phyloP scores from a whole-genome alignment of 148 eudicot species.

The Vaccinium macrocarpon region DNA sequence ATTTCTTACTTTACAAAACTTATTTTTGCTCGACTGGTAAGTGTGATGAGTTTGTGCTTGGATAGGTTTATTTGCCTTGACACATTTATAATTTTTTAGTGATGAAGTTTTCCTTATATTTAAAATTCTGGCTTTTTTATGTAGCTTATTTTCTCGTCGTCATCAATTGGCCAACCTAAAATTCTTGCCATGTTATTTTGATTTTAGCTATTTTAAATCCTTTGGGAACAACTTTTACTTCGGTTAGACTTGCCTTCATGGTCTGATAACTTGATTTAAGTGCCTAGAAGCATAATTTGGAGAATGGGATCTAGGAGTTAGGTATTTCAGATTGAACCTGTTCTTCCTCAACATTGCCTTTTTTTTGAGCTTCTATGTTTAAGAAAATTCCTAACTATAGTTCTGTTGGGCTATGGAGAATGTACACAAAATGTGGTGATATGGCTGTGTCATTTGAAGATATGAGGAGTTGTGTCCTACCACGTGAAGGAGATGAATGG shows the following conservation, averaged over 20 bases:
- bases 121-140: not conserved
- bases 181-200: not conserved
- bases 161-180: not conserved
- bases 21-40: not conserved
- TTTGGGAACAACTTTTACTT: not conserved
- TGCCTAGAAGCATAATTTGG: not conserved
- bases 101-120: not conserved
- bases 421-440: not conserved
- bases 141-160: not conserved
- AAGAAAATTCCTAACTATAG: too few species aligned
- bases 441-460: not conserved
- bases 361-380: not conserved
- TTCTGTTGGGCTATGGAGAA: too few species aligned
- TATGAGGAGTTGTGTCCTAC: too few species aligned
- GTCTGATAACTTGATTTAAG: not conserved
- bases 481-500: too few species aligned
- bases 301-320: not conserved
- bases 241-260: not conserved
- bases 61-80: slow-evolving; percentile 1
- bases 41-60: not conserved
- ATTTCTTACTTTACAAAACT: not conserved
- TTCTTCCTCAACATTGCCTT: not conserved
- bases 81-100: not conserved
- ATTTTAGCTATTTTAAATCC: not conserved
- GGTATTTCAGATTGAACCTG: not conserved